Evolutionary conservation across 306 rosid species (phyloP), one percentile per base, ranked within the genome.

Genomic region (Glycine latifolia): DNA sequence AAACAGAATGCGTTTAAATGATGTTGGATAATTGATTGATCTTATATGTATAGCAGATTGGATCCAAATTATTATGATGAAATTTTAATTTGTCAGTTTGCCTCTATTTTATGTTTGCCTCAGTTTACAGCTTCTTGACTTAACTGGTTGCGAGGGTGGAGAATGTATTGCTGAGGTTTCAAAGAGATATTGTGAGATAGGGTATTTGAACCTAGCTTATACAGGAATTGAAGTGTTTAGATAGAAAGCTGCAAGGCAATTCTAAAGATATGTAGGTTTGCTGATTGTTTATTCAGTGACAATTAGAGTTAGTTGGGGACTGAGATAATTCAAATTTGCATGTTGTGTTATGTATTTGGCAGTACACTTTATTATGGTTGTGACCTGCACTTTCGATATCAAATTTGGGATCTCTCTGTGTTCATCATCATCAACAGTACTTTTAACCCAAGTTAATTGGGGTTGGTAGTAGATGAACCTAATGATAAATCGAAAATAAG

Each of bases 121-220:
- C 6, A 81, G 47, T 85, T 77, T 95, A 73, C 74, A 85, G 81
- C n/a, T 81, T 77, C 92, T 95, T 12, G 86, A 95, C 80, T 71
- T 95, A 48, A 89, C 70, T 50, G 13, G 39, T 10, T 87, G 97
- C 55, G 58, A 12, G 26, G 63, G 73, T 8, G 78, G 75, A 46
- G 83, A 81, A 58, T 86, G 88, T 50, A 14, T 91, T 46, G 81
- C 58, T 14, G 83, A 89, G 68, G 82, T 88, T 75, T 58, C 89
- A 3, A 89, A 75, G 82, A 78, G 61, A 79, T 91, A 97, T 79
- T 35, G 66, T 44, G 83, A 85, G 83, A 85, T 91, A 39, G 87
- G 85, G 78, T 84, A 84, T 66, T 75, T 92, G 76, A 83, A 65
- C 59, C 20, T 88, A 52, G 88, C 83, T 0, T 67, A 84, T 68